These are phyloP conservation scores for Blastomyces emzantsi DNA, from an alignment of 2,329 filamentous ascomycete genomes.

Conservation along the genomic window DNA sequence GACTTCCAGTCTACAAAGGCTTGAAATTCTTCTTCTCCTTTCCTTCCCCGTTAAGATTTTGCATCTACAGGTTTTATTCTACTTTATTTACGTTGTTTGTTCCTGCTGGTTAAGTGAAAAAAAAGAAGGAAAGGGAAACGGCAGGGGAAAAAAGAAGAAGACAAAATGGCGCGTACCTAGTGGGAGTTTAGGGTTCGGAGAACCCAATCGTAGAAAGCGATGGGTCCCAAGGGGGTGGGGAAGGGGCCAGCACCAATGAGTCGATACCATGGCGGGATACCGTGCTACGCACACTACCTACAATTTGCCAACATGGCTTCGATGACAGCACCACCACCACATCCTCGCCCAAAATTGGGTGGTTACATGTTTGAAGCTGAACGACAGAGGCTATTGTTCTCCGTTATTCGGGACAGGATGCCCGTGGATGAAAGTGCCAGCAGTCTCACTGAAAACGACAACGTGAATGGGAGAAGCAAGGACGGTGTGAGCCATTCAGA, in stretches of 20 bases:
- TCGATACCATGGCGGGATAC: background rate
- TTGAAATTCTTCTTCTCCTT: too few species aligned
- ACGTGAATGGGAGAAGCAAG: background rate
- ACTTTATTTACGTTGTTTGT: background rate
- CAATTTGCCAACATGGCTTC: background rate
- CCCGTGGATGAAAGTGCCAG: background rate
- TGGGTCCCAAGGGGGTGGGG: background rate
- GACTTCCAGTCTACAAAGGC: background rate
- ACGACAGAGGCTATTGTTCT: background rate
- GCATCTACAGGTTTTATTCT: background rate
- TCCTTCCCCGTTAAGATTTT: background rate
- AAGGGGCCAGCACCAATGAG: background rate
- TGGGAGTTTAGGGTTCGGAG: background rate
- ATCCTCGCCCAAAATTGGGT: background rate
- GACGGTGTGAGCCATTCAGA: background rate
- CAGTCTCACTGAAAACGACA: background rate
- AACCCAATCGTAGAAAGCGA: background rate
- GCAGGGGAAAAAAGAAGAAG: background rate
- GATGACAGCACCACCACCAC: background rate
- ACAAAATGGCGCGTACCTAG: background rate
- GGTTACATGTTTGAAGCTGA: background rate
- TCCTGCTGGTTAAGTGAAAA: background rate
- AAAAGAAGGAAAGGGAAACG: background rate
- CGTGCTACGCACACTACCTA: background rate
- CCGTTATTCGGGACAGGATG: background rate